phyloP scores from a whole-genome alignment of 352 stramenopile genomes.

The Phytophthora sp. region DNA sequence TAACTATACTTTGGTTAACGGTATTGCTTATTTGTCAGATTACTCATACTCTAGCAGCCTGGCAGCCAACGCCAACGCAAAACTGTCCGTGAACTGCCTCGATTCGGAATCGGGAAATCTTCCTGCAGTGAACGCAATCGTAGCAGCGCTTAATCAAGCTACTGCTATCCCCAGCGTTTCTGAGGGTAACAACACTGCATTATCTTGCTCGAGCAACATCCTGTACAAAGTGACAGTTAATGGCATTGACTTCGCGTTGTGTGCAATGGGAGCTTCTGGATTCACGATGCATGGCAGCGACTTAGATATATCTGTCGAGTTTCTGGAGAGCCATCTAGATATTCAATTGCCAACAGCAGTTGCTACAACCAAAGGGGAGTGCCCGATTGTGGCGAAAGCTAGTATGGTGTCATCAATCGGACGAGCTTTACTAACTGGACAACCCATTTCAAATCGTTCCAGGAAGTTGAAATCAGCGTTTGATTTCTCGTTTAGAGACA shows the following conservation, averaged over 20 bases:
- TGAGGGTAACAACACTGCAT: not conserved
- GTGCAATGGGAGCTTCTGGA: not conserved
- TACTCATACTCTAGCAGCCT: not conserved
- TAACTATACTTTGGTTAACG: slow-evolving; percentile 2
- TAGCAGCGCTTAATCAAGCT: not conserved
- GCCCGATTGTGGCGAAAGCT: not conserved
- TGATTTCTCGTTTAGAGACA: not conserved
- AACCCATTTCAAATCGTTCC: not conserved
- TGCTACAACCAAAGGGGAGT: not conserved
- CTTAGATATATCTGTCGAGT: not conserved
- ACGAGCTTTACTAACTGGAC: not conserved
- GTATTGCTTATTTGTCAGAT: not conserved
- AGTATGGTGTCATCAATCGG: not conserved
- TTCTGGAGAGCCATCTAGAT: slow-evolving; percentile 1
- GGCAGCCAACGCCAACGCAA: not conserved
- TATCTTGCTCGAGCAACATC: not conserved
- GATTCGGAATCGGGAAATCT: slow-evolving; percentile 3
- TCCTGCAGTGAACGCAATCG: slow-evolving; percentile 11
- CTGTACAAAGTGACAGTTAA: slow-evolving; percentile 5
- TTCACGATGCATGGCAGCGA: slow-evolving; percentile 8
- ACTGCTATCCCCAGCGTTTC: not conserved
- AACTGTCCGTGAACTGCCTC: not conserved
- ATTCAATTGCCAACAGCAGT: not conserved
- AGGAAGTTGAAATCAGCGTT: not conserved
- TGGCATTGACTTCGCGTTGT: slow-evolving; percentile 9